Percentiles rank a stretch among this genome's conserved stretches.
Conservation (phyloP, 257 asterid genomes). For the Gentiana macrophylla region DNA sequence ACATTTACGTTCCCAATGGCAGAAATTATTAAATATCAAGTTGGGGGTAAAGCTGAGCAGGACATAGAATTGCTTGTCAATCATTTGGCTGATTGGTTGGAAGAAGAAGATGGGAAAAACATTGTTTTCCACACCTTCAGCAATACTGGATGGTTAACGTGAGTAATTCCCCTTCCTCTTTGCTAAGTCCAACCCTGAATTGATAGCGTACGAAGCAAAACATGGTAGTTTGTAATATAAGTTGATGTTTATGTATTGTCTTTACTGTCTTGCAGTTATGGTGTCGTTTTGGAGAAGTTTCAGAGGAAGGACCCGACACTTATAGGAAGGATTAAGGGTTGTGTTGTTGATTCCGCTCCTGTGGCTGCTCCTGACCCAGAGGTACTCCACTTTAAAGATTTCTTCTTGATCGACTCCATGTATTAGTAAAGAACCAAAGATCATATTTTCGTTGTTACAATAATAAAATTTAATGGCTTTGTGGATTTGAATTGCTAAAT, state of each 20-base stretch:
- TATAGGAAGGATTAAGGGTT: constrained; percentile 62
- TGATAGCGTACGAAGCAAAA: not conserved
- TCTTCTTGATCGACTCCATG: not conserved
- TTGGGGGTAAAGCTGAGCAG: constrained; percentile 88
- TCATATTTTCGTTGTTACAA: not conserved
- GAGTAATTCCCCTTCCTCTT: constrained; percentile 19
- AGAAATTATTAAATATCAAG: constrained; percentile 67
- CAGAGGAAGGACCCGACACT: constrained; percentile 47
- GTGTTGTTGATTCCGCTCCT: constrained; percentile 92
- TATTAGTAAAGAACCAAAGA: not conserved
- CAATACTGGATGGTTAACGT: constrained; percentile 94
- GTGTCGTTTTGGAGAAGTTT: constrained; percentile 78
- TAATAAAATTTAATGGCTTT: not conserved
- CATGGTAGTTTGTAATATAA: not conserved
- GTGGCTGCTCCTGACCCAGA: constrained; percentile 80
- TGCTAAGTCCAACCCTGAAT: not conserved
- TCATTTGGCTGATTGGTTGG: constrained; percentile 90
- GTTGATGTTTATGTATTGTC: not conserved
- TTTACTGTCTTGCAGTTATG: constrained; percentile 44
- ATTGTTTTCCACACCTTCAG: constrained; percentile 89
- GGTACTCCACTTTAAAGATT: constrained; percentile 30
- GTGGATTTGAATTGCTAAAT: not conserved
- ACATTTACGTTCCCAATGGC: constrained; percentile 91
- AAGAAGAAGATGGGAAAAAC: constrained; percentile 73
- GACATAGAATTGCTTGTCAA: constrained; percentile 63